Percentiles rank a stretch among this genome's conserved stretches.
These are phyloP conservation scores for Trichoderma pleuroti DNA, from an alignment of 2,329 filamentous ascomycete species.

Conservation along the genomic window DNA sequence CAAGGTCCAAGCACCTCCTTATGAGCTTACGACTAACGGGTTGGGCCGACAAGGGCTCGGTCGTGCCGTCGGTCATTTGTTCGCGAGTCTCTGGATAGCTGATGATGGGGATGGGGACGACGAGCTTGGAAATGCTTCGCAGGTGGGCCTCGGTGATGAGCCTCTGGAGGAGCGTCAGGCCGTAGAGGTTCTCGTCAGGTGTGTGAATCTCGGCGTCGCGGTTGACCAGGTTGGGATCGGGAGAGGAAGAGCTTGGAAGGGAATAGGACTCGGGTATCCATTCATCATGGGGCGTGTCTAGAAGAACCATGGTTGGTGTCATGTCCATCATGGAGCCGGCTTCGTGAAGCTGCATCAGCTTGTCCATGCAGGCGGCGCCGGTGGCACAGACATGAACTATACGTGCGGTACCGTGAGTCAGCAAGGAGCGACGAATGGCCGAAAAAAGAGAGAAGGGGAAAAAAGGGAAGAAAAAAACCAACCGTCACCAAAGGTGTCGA, in stretches of 20 bases:
- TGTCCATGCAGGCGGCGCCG: conserved; percentile 52
- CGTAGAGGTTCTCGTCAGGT: conserved; percentile 51
- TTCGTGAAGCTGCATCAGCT: conserved; percentile 52
- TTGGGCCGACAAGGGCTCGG: conserved; percentile 35
- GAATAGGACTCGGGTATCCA: conserved; percentile 35
- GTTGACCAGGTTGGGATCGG: conserved; percentile 37
- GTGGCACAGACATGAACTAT: conserved; percentile 54
- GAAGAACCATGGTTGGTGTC: conserved; percentile 54
- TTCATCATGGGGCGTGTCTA: conserved; percentile 55
- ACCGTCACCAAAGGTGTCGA: conserved; percentile 57
- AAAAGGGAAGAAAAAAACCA: conserved; percentile 15
- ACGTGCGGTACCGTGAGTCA: conserved; percentile 22
- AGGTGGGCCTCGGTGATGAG: conserved; percentile 57
- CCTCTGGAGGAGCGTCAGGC: conserved; percentile 52
- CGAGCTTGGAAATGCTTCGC: conserved; percentile 53
- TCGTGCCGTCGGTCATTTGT: conserved; percentile 37
- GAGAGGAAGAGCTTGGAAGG: conserved; percentile 42
- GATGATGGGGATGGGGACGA: conserved; percentile 55
- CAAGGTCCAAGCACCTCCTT: conserved; percentile 75
- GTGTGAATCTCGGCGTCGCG: conserved; percentile 40
- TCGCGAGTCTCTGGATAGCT: conserved; percentile 30
- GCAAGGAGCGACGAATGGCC: conserved; percentile 13
- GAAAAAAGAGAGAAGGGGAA: background rate
- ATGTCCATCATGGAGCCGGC: conserved; percentile 46
- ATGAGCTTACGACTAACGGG: conserved; percentile 44